Conservation (phyloP, 495 filamentous ascomycete species). For the Aspergillus steynii region DNA sequence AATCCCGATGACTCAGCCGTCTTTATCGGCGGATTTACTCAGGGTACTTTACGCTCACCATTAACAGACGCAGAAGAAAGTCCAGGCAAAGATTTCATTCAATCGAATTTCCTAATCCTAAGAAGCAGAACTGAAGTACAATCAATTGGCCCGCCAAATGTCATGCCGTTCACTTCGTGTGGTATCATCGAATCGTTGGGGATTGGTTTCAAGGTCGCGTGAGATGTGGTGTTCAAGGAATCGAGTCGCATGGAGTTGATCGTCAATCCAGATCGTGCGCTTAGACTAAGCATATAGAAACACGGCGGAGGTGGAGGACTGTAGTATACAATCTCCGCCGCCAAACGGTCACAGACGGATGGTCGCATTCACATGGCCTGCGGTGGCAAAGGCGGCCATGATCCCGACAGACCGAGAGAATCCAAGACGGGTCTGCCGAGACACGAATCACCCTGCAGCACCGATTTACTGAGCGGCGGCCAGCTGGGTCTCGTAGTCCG, state of each 20-base stretch:
- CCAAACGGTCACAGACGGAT: not conserved
- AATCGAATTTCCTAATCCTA: conserved; percentile 22
- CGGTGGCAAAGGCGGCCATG: not conserved
- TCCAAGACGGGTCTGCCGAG: not conserved
- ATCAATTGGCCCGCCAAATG: conserved; percentile 23
- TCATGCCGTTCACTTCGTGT: conserved; percentile 33
- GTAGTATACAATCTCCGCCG: not conserved
- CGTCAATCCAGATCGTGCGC: not conserved
- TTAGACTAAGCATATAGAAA: not conserved
- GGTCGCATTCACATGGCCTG: not conserved
- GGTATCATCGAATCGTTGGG: conserved; percentile 40
- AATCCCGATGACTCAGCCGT: conserved; percentile 37
- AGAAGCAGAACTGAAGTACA: conserved; percentile 23
- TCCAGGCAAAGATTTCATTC: conserved; percentile 11
- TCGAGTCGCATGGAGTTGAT: not conserved
- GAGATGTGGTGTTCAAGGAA: conserved; percentile 4
- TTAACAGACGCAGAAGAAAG: not conserved
- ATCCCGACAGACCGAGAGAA: not conserved
- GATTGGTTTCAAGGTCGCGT: conserved; percentile 13
- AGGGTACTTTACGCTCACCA: no score
- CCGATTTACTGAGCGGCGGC: conserved; percentile 23
- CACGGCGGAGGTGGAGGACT: not conserved
- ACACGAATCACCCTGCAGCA: not conserved
- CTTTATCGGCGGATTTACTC: conserved; percentile 1
- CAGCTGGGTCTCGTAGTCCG: conserved; percentile 65